A percentile compares a stretch with the other conserved stretches of the same genome.
Conservation (phyloP, 768 basidiomycete species). For the Leccinum pellstonianum region DNA sequence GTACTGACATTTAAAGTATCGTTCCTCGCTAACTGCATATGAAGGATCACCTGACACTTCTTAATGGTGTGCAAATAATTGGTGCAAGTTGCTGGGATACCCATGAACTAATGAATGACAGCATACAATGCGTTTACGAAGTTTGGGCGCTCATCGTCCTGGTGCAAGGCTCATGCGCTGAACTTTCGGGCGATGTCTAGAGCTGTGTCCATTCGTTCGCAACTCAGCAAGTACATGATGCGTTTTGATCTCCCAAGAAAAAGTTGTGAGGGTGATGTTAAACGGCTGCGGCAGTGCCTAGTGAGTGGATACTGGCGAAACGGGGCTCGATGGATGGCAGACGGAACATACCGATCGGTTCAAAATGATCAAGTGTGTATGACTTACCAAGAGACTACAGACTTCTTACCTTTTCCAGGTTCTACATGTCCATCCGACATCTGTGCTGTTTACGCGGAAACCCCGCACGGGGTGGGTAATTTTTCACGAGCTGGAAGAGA, state of each 20-base stretch:
- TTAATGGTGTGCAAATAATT: constrained; percentile 65
- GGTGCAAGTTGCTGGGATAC: background rate
- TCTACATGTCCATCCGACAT: constrained; percentile 89
- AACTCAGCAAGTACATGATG: constrained; percentile 92
- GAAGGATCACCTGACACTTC: constrained; percentile 90
- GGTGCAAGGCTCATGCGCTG: constrained; percentile 91
- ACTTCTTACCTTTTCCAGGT: constrained; percentile 44
- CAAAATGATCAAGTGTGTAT: constrained; percentile 47
- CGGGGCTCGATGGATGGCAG: constrained; percentile 85
- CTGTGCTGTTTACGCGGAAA: constrained; percentile 90
- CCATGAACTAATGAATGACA: constrained; percentile 32
- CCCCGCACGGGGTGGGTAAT: constrained; percentile 91
- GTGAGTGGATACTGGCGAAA: constrained; percentile 94
- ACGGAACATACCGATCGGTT: constrained; percentile 91
- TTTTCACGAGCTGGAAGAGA: constrained; percentile 95
- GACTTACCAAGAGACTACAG: constrained; percentile 53
- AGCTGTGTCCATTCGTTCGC: constrained; percentile 91
- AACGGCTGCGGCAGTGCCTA: constrained; percentile 80
- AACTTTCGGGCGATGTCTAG: constrained; percentile 94
- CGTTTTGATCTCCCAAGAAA: constrained; percentile 80
- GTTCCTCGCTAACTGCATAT: background rate
- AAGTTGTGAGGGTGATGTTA: constrained; percentile 88
- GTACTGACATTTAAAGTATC: constrained; percentile 20
- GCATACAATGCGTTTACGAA: constrained; percentile 91
- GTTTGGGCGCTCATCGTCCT: constrained; percentile 80